These are phyloP conservation scores for Arthrobotrys sinensis DNA, from an alignment of 2,329 filamentous ascomycete genomes.

Conservation along the genomic window DNA sequence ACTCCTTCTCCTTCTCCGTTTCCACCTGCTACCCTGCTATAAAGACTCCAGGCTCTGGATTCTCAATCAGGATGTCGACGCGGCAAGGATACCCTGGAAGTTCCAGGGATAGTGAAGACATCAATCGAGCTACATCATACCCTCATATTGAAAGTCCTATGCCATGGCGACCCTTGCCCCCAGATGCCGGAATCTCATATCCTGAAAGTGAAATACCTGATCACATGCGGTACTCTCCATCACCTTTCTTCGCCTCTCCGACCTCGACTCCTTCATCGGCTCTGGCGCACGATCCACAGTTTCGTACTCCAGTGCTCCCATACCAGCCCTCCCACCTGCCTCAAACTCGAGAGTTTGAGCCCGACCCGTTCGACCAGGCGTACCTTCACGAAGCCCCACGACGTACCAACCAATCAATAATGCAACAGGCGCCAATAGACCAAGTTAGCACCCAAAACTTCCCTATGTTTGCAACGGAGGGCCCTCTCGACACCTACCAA, in stretches of 20 bases:
- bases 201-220: constrained; percentile 11
- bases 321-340: not conserved
- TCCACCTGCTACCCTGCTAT: not conserved
- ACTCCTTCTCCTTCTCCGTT: not conserved
- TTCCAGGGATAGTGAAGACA: constrained; percentile 1
- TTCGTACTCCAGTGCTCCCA: not conserved
- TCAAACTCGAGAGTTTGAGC: constrained; percentile 14
- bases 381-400: constrained; percentile 1
- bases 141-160: constrained; percentile 33
- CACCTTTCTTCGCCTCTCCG: constrained; percentile 34
- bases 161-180: constrained; percentile 16
- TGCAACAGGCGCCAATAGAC: not conserved
- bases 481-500: constrained; percentile 41
- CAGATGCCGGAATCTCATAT: constrained; percentile 24
- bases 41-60: not conserved
- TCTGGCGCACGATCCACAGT: not conserved
- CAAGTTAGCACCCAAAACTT: constrained; percentile 11
- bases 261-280: not conserved
- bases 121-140: constrained; percentile 15
- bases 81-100: not conserved
- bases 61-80: constrained; percentile 22
- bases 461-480: constrained; percentile 52
- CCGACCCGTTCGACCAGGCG: constrained; percentile 2
- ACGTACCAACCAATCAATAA: not conserved
- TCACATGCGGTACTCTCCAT: constrained; percentile 39